Percentiles rank a stretch among this genome's conserved stretches.
Evolutionary conservation across 805 yeast genomes (phyloP).

Genomic region (Wickerhamomyces chambardii): DNA sequence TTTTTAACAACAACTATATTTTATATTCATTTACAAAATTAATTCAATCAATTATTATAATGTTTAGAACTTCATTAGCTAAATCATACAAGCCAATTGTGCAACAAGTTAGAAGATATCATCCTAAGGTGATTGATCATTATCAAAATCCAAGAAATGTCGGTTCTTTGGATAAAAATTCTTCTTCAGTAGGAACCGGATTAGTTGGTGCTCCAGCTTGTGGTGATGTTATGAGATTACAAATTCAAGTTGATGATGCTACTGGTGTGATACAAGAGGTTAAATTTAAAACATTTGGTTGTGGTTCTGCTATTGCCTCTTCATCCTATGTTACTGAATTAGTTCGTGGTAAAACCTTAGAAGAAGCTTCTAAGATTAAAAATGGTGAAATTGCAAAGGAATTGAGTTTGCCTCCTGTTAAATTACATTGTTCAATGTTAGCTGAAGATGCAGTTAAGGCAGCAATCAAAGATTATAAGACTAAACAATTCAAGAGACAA

Average conservation of each 20-base stretch:
- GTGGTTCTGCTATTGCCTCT: constrained; percentile 97
- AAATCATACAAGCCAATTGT: constrained; percentile 12
- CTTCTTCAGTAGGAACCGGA: constrained; percentile 85
- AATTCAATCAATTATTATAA: background rate
- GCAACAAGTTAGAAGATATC: constrained; percentile 43
- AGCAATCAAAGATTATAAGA: constrained; percentile 89
- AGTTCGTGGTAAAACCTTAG: constrained; percentile 89
- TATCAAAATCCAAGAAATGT: constrained; percentile 96
- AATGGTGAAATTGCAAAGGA: constrained; percentile 94
- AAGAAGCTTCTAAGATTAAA: constrained; percentile 88
- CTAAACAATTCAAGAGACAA: constrained; percentile 54
- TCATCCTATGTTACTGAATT: constrained; percentile 92
- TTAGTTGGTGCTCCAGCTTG: constrained; percentile 99
- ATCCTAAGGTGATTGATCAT: constrained; percentile 91
- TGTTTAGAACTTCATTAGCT: constrained; percentile 14
- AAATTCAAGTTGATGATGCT: constrained; percentile 84
- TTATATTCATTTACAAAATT: too few species aligned
- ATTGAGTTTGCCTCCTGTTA: constrained; percentile 91
- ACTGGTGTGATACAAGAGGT: constrained; percentile 92
- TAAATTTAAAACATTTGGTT: constrained; percentile 98
- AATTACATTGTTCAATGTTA: constrained; percentile 95
- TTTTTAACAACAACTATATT: constrained; percentile 30
- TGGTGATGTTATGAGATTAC: constrained; percentile 98
- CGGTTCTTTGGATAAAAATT: constrained; percentile 79
- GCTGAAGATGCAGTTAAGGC: constrained; percentile 98